phyloP scores from a whole-genome alignment of 1,284 basidiomycete genomes.

The Cryptococcus sp. region DNA sequence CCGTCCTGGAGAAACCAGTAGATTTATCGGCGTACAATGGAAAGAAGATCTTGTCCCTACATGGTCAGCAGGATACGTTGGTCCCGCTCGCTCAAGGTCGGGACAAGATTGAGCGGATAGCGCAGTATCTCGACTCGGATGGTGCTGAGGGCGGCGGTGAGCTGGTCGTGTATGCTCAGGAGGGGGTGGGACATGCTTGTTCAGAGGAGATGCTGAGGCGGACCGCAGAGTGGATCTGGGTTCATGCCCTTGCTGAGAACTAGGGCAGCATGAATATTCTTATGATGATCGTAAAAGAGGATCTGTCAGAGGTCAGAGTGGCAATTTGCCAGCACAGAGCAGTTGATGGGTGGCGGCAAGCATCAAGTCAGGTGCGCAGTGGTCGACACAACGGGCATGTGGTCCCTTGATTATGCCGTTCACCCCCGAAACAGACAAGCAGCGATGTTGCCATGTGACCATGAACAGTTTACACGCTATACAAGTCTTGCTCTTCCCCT shows the following conservation, averaged over 20 bases:
- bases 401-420: too few species aligned
- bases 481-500: too few species aligned
- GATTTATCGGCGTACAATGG: constrained; percentile 61
- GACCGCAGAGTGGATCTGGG: constrained; percentile 51
- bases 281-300: too few species aligned
- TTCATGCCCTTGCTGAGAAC: constrained; percentile 33
- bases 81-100: constrained; percentile 39
- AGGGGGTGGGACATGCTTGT: constrained; percentile 50
- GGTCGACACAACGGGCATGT: too few species aligned
- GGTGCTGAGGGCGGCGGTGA: constrained; percentile 6
- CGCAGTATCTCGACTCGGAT: constrained; percentile 6
- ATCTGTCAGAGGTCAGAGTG: too few species aligned
- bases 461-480: too few species aligned
- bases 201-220: constrained; percentile 50
- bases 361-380: too few species aligned
- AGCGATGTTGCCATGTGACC: too few species aligned
- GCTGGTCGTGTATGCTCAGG: constrained; percentile 49
- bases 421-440: too few species aligned
- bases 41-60: constrained; percentile 69
- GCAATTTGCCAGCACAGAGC: too few species aligned
- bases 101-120: constrained; percentile 39
- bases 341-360: too few species aligned
- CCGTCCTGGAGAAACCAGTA: constrained; percentile 57
- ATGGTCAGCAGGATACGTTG: constrained; percentile 55
- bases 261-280: background rate